phyloP scores from a whole-genome alignment of 345 rosid species.

The Raphanus sativus region DNA sequence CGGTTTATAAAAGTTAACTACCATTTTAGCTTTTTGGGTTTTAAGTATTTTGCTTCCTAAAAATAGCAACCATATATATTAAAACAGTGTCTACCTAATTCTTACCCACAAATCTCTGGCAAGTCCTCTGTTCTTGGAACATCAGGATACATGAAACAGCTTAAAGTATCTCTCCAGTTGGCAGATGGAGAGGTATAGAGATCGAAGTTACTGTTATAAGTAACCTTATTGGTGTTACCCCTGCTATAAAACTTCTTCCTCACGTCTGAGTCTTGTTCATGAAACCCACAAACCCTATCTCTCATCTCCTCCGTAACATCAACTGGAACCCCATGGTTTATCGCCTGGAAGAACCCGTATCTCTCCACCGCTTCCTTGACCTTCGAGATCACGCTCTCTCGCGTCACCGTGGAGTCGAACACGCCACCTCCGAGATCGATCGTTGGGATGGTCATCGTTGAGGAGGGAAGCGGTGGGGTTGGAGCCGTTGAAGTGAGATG shows the following conservation, averaged over 20 bases:
- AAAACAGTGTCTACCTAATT: too few relatives aligned
- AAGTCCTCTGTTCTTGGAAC: conserved; percentile 40
- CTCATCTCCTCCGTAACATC: conserved; percentile 28
- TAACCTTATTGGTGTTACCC: not conserved
- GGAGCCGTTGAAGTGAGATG: not conserved
- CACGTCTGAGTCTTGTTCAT: conserved; percentile 33
- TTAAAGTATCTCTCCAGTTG: conserved; percentile 45
- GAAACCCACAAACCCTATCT: conserved; percentile 24
- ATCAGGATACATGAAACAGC: conserved; percentile 28
- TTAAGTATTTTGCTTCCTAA: too few relatives aligned
- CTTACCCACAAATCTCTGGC: conserved; percentile 43
- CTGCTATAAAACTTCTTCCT: conserved; percentile 27
- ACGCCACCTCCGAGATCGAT: conserved; percentile 30
- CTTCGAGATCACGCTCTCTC: not conserved
- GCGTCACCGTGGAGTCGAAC: not conserved
- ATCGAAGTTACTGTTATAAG: conserved; percentile 34
- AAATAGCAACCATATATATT: too few relatives aligned
- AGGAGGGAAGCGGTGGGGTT: not conserved
- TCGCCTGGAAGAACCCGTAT: conserved; percentile 30
- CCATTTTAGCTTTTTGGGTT: too few relatives aligned
- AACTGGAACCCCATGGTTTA: conserved; percentile 28
- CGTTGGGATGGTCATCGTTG: conserved; percentile 15
- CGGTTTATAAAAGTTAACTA: too few relatives aligned
- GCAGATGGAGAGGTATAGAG: conserved; percentile 35
- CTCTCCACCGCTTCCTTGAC: conserved; percentile 28